Evolutionary conservation across 2,329 filamentous ascomycete species (phyloP), one percentile per base, ranked within the genome.

Genomic region (Exophiala spinifera): DNA sequence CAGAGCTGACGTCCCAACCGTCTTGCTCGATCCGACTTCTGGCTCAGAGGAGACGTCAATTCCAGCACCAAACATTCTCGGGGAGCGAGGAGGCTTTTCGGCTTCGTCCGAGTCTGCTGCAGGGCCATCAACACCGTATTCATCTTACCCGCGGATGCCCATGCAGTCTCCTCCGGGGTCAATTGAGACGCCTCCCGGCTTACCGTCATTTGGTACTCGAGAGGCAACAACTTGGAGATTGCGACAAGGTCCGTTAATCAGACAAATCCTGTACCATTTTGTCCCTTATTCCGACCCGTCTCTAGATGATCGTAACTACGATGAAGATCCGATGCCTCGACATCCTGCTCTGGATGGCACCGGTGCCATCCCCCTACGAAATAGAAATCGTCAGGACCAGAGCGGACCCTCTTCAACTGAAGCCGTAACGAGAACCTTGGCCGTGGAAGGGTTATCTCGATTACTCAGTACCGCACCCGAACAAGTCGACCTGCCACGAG

Each of bases 201-300:
- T 77, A 36, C 74, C 74, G 4, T 71, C 72, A 1, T 76, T 76
- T 55, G 72, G 72, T 20, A 70, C 67, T 2, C 62, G 61, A 28
- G 72, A 75, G 62, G 73, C 73, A 10, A 60, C 54, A 20, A 44
- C 54, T 33, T 55, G 73, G 36, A 46, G 58, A 34, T 28, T 64
- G 44, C 47, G 56, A 48, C 45, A n/a, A 10, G 36, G 36, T 14
- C 21, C 28, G 10, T n/a, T 28, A 28, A 25, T 34, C 36, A 44
- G 57, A 51, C n/a, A 37, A 20, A 23, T 53, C 14, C 43, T 46
- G 33, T 33, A 44, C 39, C 45, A 51, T 28, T 31, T 50, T 11
- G 54, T 52, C 53, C 23, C 42, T 31, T 28, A 23, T 46, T 11
- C 28, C 4, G 28, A 31, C 4, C 28, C 8, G 8, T 6, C 6